These are phyloP conservation scores for Fusarium sambucinum DNA, from an alignment of 2,329 filamentous ascomycete species.

Conservation along the genomic window DNA sequence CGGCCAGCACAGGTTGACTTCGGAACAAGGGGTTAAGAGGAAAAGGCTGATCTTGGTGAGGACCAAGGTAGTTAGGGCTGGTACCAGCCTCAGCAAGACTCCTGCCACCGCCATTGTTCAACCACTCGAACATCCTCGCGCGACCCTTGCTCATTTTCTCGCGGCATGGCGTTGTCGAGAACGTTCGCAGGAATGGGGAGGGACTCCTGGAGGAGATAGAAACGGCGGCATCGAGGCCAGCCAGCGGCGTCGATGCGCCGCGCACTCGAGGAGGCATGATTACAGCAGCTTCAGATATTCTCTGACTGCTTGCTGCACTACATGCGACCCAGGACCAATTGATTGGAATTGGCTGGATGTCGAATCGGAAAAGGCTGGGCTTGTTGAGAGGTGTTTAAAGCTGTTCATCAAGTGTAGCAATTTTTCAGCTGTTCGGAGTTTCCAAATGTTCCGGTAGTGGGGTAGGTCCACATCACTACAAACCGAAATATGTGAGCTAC, in stretches of 20 bases:
- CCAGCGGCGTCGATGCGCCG: constrained; percentile 48
- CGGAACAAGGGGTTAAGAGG: constrained; percentile 78
- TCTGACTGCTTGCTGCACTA: constrained; percentile 41
- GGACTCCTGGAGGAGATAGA: constrained; percentile 28
- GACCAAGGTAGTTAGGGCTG: constrained; percentile 56
- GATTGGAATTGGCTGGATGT: constrained; percentile 42
- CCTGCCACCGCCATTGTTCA: constrained; percentile 47
- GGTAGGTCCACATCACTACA: neutral
- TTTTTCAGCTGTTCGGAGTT: constrained; percentile 42
- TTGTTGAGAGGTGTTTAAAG: constrained; percentile 30
- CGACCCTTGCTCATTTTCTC: constrained; percentile 55
- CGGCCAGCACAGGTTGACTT: constrained; percentile 79
- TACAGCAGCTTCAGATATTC: constrained; percentile 33
- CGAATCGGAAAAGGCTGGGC: constrained; percentile 24
- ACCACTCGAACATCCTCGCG: constrained; percentile 56
- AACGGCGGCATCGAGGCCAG: constrained; percentile 48
- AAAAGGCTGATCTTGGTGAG: constrained; percentile 69
- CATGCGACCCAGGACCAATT: constrained; percentile 45
- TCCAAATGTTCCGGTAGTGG: constrained; percentile 14
- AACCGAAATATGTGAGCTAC: too few species aligned
- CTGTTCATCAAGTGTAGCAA: constrained; percentile 26
- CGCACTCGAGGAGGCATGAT: constrained; percentile 53
- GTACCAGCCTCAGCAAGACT: constrained; percentile 43
- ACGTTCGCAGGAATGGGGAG: constrained; percentile 48
- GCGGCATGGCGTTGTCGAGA: constrained; percentile 56